A percentile compares a stretch with the other conserved stretches of the same genome.
These are phyloP conservation scores for Tricladium varicosporioides DNA, from an alignment of 2,329 filamentous ascomycete species.

Conservation along the genomic window DNA sequence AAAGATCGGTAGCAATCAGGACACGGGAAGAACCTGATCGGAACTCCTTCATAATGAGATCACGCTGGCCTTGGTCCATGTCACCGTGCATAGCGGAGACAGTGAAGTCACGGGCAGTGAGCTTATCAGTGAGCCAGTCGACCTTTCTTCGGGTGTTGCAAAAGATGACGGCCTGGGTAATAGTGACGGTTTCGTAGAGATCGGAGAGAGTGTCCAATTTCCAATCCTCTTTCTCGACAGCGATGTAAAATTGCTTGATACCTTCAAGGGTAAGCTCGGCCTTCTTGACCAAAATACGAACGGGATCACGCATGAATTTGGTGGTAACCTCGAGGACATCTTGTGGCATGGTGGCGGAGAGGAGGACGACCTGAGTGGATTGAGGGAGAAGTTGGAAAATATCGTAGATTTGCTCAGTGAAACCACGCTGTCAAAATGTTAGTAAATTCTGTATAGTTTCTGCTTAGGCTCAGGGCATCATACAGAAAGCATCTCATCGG, in stretches of 20 bases:
- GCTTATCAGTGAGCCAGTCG: constrained; percentile 99
- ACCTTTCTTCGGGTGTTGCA: constrained; percentile 99
- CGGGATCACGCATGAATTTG: constrained; percentile 99
- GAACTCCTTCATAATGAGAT: constrained; percentile 99
- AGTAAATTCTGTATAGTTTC: constrained; percentile 26
- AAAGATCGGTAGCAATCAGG: constrained; percentile 94
- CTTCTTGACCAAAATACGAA: constrained; percentile 99
- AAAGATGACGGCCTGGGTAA: constrained; percentile 99
- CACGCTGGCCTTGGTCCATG: constrained; percentile 97
- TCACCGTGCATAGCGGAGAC: constrained; percentile 99
- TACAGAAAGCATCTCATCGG: constrained; percentile 97
- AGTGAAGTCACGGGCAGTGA: constrained; percentile 98
- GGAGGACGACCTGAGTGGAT: constrained; percentile 95
- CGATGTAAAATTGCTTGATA: constrained; percentile 99
- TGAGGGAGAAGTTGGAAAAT: constrained; percentile 99
- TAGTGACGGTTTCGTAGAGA: constrained; percentile 97
- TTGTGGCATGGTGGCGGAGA: constrained; percentile 98
- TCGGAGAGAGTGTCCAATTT: constrained; percentile 99
- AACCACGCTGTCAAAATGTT: constrained; percentile 69
- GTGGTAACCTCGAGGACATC: constrained; percentile 99
- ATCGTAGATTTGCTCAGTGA: constrained; percentile 99
- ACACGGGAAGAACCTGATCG: constrained; percentile 94
- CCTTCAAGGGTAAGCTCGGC: constrained; percentile 98
- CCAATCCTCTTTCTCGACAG: constrained; percentile 99
- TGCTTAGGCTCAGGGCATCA: constrained; percentile 34